Conservation (phyloP, 2,329 filamentous ascomycete genomes). For the Pestalotiopsis sp. region DNA sequence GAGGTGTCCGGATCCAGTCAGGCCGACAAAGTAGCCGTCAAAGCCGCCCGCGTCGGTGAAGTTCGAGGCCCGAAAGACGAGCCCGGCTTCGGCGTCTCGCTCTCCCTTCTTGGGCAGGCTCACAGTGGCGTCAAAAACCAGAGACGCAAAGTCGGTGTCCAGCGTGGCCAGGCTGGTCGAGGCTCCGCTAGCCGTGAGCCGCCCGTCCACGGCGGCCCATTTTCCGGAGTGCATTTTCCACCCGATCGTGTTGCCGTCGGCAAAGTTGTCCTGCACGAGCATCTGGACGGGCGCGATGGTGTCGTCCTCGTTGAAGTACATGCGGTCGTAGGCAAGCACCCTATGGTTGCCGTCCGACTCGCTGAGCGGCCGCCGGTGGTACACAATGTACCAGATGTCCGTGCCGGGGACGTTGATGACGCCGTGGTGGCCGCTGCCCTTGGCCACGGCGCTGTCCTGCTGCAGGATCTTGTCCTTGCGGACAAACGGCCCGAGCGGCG, state of each 20-base stretch:
- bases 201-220: conserved; percentile 29
- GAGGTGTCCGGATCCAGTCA: background rate
- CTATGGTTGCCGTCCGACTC: conserved; percentile 48
- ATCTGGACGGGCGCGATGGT: conserved; percentile 46
- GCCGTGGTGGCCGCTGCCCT: conserved; percentile 43
- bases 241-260: conserved; percentile 38
- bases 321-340: conserved; percentile 48
- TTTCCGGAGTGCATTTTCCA: conserved; percentile 34
- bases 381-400: conserved; percentile 46
- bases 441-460: conserved; percentile 34
- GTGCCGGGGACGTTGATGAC: conserved; percentile 39
- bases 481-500: conserved; percentile 44
- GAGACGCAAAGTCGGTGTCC: conserved; percentile 39
- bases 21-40: conserved; percentile 1
- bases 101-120: background rate
- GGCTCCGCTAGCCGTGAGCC: conserved; percentile 24
- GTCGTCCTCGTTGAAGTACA: conserved; percentile 46
- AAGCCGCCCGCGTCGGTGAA: background rate
- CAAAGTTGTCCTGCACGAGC: conserved; percentile 45
- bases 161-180: conserved; percentile 30
- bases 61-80: conserved; percentile 6
- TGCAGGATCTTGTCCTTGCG: conserved; percentile 39
- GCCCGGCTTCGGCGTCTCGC: background rate
- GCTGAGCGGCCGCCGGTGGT: conserved; percentile 47
- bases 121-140: conserved; percentile 30